Conservation (phyloP, 768 basidiomycete genomes). For the Inosperma sp. region DNA sequence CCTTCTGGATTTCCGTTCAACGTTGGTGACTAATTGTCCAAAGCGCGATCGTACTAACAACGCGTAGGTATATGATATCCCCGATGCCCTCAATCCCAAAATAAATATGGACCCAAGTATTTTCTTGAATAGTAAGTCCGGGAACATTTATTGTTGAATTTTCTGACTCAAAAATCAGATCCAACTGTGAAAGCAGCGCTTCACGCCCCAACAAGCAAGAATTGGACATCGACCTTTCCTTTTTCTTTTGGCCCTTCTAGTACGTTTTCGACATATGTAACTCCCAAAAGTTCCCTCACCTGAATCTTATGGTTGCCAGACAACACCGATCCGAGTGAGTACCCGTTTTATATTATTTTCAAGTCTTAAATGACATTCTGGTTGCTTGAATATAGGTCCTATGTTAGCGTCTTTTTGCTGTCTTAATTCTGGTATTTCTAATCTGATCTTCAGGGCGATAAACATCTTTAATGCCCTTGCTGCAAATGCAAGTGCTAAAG, state of each 20-base stretch:
- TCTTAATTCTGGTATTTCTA: not conserved
- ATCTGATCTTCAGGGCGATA: constrained; percentile 44
- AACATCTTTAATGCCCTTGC: constrained; percentile 62
- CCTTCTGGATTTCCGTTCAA: constrained; percentile 36
- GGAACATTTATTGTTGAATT: not conserved
- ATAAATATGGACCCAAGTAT: constrained; percentile 45
- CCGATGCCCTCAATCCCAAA: constrained; percentile 53
- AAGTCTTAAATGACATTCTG: not conserved
- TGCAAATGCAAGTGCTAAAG: constrained; percentile 51
- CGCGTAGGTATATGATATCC: constrained; percentile 47
- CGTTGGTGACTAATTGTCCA: constrained; percentile 18
- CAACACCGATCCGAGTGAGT: constrained; percentile 33
- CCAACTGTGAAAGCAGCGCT: constrained; percentile 52
- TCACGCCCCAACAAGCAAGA: constrained; percentile 61
- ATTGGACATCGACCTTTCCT: constrained; percentile 38
- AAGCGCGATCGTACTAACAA: not conserved
- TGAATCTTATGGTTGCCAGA: constrained; percentile 8
- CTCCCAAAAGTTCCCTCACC: not conserved
- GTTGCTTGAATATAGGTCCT: constrained; percentile 6
- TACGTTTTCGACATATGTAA: constrained; percentile 16
- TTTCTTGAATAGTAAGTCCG: constrained; percentile 58
- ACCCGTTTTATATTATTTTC: not conserved
- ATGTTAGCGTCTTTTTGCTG: constrained; percentile 11
- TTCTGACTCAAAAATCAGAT: constrained; percentile 33
- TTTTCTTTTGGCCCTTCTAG: constrained; percentile 32